A percentile compares a stretch with the other conserved stretches of the same genome.
Conservation (phyloP, 73 alveolate species). For the Blepharisma stoltei region DNA sequence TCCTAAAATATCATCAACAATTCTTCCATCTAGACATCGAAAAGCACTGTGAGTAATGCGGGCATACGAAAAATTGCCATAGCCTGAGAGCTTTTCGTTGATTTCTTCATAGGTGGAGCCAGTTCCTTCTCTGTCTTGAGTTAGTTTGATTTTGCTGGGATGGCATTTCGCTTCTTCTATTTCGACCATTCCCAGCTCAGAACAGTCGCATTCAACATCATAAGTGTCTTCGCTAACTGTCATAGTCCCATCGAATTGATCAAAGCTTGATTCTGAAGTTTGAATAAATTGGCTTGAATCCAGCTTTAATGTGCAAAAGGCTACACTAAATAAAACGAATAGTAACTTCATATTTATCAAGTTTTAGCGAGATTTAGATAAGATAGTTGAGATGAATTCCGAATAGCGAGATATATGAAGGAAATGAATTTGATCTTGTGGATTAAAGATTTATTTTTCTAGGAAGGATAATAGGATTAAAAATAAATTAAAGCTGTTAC, state of each 20-base stretch:
- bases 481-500: no score
- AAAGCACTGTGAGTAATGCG: slow-evolving; percentile 55
- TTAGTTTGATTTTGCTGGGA: slow-evolving; percentile 49
- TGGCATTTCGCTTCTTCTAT: slow-evolving; percentile 51
- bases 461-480: no score
- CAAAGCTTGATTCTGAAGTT: slow-evolving; percentile 9
- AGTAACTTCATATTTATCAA: no score
- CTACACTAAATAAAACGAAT: no score
- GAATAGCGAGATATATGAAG: no score
- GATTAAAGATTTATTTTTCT: no score
- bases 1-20: slow-evolving; percentile 44
- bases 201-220: slow-evolving; percentile 19
- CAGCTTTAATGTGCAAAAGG: background rate
- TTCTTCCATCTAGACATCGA: slow-evolving; percentile 70
- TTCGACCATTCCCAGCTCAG: slow-evolving; percentile 30
- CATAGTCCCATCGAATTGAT: slow-evolving; percentile 15
- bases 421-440: no score
- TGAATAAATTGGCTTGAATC: background rate
- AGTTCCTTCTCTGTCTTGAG: slow-evolving; percentile 60
- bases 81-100: slow-evolving; percentile 53
- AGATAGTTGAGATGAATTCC: no score
- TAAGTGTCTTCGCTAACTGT: background rate
- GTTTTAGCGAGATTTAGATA: no score
- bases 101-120: slow-evolving; percentile 57
- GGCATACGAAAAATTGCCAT: slow-evolving; percentile 39